A percentile compares a stretch with the other conserved stretches of the same genome.
These are phyloP conservation scores for Epichloe elymi DNA, from an alignment of 2,329 filamentous ascomycete genomes.

Conservation along the genomic window DNA sequence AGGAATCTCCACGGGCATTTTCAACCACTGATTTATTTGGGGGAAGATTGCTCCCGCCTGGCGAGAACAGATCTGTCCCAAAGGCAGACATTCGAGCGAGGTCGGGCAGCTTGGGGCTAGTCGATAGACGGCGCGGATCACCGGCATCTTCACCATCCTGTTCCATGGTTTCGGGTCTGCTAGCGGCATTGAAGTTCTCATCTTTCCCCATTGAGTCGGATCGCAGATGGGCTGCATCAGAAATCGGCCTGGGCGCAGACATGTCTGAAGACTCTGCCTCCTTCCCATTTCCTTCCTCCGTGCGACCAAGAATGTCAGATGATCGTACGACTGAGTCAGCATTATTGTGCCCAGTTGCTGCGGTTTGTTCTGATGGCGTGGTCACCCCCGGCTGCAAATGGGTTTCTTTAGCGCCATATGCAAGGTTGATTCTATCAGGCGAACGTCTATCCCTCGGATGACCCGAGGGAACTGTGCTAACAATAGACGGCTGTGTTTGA, in stretches of 20 bases:
- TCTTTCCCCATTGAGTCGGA: neutral
- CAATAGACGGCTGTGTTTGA: slow-evolving; percentile 1
- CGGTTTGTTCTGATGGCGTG: neutral
- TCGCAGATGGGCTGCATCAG: neutral
- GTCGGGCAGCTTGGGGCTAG: slow-evolving; percentile 45
- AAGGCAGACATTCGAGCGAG: slow-evolving; percentile 47
- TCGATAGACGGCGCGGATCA: slow-evolving; percentile 24
- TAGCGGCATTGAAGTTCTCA: neutral
- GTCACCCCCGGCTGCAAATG: neutral
- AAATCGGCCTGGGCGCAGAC: slow-evolving; percentile 37
- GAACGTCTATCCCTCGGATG: neutral
- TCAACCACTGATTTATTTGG: neutral
- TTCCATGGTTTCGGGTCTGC: neutral
- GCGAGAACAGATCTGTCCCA: slow-evolving; percentile 43
- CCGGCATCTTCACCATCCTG: neutral
- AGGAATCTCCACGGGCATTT: neutral
- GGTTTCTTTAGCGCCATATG: neutral
- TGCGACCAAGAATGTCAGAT: slow-evolving; percentile 62
- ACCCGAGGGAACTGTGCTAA: neutral
- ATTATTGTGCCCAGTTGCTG: neutral
- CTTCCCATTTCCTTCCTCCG: slow-evolving; percentile 50
- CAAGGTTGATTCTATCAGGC: neutral
- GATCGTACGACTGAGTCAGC: slow-evolving; percentile 24
- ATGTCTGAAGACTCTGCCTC: slow-evolving; percentile 38
- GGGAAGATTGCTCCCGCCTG: neutral